Evolutionary conservation across 139 green algal species (phyloP).

Genomic region (Tetraselmis striata): DNA sequence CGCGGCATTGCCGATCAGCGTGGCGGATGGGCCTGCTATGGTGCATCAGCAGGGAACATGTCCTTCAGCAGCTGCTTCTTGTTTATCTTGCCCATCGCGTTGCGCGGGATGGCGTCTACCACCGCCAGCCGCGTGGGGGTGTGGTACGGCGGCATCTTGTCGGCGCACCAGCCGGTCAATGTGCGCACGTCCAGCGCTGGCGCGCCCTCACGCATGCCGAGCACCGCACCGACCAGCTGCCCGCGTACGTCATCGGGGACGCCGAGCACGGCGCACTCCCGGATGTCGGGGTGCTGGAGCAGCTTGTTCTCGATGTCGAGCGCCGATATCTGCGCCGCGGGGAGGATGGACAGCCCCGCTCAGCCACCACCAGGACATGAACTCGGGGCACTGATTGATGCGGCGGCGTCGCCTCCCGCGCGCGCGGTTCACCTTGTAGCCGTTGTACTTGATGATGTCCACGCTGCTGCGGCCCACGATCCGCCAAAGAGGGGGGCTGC

Average conservation of each 20-base stretch:
- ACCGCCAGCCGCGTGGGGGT: conserved; percentile 38
- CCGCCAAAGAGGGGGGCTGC: conserved; percentile 48
- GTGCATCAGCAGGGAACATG: background rate
- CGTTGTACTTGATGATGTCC: conserved; percentile 92
- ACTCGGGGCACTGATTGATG: too few species aligned
- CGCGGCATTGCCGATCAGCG: too few species aligned
- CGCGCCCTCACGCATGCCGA: conserved; percentile 17
- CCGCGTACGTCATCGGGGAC: conserved; percentile 69
- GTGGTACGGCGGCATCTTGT: conserved; percentile 65
- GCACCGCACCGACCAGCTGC: conserved; percentile 59
- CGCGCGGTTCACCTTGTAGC: conserved; percentile 95
- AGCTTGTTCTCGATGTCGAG: conserved; percentile 75
- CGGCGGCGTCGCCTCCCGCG: too few species aligned
- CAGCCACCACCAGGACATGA: too few species aligned
- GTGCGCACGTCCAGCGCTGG: background rate
- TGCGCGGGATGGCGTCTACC: conserved; percentile 68
- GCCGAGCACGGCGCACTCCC: conserved; percentile 80
- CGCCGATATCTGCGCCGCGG: conserved; percentile 44
- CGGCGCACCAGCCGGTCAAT: conserved; percentile 26
- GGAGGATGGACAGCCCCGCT: too few species aligned
- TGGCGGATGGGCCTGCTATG: too few species aligned
- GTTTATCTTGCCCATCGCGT: conserved; percentile 98
- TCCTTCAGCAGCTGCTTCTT: conserved; percentile 63
- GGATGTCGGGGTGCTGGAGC: conserved; percentile 59
- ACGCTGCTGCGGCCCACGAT: conserved; percentile 82